These are phyloP conservation scores for Colletotrichum neosansevieriae DNA, from an alignment of 2,329 filamentous ascomycete genomes.

Conservation along the genomic window DNA sequence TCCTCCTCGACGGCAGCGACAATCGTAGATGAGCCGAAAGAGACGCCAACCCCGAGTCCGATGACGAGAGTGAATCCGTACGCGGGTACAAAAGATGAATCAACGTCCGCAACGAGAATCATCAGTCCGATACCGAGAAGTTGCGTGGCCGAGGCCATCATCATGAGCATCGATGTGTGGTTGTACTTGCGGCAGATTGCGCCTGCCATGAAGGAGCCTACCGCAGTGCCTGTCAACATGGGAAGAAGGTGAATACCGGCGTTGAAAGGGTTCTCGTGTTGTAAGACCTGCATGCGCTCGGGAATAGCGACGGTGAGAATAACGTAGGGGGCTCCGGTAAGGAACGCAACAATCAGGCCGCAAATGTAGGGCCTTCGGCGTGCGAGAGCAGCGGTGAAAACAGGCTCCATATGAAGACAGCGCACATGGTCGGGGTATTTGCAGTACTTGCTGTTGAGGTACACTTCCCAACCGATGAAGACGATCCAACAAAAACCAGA, in stretches of 20 bases:
- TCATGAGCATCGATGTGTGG: slow-evolving; percentile 63
- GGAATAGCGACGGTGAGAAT: slow-evolving; percentile 69
- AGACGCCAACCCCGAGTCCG: slow-evolving; percentile 70
- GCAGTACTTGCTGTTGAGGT: slow-evolving; percentile 44
- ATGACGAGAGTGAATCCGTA: slow-evolving; percentile 69
- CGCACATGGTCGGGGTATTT: slow-evolving; percentile 13
- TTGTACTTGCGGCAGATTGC: slow-evolving; percentile 66
- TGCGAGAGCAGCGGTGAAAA: slow-evolving; percentile 66
- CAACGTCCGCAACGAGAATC: slow-evolving; percentile 53
- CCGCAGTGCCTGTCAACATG: slow-evolving; percentile 66
- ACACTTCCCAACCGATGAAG: slow-evolving; percentile 64
- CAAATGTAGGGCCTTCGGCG: slow-evolving; percentile 62
- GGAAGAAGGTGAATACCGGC: slow-evolving; percentile 70
- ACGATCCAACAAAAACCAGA: slow-evolving; percentile 61
- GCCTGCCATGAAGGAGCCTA: slow-evolving; percentile 68
- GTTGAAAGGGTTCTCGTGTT: slow-evolving; percentile 63
- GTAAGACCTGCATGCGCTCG: slow-evolving; percentile 71
- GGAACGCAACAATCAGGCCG: slow-evolving; percentile 64
- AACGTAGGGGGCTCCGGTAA: slow-evolving; percentile 70
- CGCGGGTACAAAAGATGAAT: slow-evolving; percentile 53
- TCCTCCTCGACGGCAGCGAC: slow-evolving; percentile 67
- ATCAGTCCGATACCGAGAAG: slow-evolving; percentile 65
- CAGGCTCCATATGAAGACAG: slow-evolving; percentile 58
- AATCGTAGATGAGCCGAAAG: slow-evolving; percentile 68
- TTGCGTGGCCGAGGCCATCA: slow-evolving; percentile 63